Percentiles rank a stretch among this genome's conserved stretches.
These are phyloP conservation scores for Buxus sempervirens DNA, from an alignment of 164 flowering plant genomes.

Conservation along the genomic window DNA sequence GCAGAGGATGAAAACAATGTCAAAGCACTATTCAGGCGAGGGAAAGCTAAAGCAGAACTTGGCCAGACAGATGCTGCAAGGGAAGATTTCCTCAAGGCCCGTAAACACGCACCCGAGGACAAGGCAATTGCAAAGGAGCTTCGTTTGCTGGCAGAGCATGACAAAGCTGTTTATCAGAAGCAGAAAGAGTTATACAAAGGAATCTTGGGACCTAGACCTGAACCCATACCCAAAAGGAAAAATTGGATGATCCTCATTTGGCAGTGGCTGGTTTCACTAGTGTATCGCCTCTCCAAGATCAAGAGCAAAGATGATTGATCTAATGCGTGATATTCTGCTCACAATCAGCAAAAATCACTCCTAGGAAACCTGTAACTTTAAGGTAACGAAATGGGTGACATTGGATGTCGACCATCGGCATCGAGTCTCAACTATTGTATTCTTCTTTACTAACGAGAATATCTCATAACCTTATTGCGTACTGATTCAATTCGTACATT, in stretches of 20 bases:
- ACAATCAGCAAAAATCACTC: background rate
- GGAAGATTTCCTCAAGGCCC: background rate
- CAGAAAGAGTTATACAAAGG: background rate
- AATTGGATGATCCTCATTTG: background rate
- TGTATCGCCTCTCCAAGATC: background rate
- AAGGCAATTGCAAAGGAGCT: background rate
- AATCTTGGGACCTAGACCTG: background rate
- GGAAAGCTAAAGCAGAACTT: conserved; percentile 94
- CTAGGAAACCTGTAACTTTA: background rate
- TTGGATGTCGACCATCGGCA: too few species aligned
- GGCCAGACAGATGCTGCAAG: conserved; percentile 41
- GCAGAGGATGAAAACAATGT: conserved; percentile 82
- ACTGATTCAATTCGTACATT: too few species aligned
- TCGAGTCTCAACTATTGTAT: too few species aligned
- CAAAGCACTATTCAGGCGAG: conserved; percentile 90
- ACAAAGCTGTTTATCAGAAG: background rate
- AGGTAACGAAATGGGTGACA: background rate
- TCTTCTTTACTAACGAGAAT: too few species aligned
- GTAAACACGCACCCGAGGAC: background rate
- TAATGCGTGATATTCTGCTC: background rate
- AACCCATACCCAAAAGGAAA: background rate
- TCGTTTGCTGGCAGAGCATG: background rate
- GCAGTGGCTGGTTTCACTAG: background rate
- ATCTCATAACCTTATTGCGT: too few species aligned
- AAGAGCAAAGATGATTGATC: background rate